Evolutionary conservation across 2,329 filamentous ascomycete genomes (phyloP).

Genomic region (Biscogniauxia marginata): DNA sequence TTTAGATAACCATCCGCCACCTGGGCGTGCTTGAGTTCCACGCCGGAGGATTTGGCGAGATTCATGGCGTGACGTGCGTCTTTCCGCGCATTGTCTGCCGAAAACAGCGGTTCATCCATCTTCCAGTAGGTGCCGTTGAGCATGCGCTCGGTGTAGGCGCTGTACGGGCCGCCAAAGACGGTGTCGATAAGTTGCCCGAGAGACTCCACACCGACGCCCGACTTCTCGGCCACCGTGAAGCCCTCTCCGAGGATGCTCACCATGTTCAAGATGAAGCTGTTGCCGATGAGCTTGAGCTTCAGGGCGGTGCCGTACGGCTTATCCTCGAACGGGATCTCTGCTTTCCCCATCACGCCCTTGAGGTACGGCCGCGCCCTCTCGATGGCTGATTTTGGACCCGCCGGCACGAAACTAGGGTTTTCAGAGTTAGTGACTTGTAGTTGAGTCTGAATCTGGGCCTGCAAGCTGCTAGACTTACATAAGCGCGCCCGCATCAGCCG

Average conservation of each 20-base stretch:
- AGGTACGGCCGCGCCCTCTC: constrained; percentile 64
- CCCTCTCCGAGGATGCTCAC: constrained; percentile 77
- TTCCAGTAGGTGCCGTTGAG: constrained; percentile 72
- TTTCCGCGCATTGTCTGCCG: constrained; percentile 78
- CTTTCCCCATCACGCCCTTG: constrained; percentile 64
- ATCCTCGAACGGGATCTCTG: constrained; percentile 47
- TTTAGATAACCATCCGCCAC: constrained; percentile 68
- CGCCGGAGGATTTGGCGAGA: constrained; percentile 63
- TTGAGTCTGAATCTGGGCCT: neutral
- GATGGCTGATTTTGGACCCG: constrained; percentile 55
- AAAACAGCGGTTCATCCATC: constrained; percentile 76
- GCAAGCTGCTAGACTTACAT: constrained; percentile 36
- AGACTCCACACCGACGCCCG: constrained; percentile 68
- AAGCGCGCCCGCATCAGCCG: constrained; percentile 62
- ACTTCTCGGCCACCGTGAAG: constrained; percentile 76
- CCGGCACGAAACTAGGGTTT: constrained; percentile 53
- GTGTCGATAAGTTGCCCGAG: constrained; percentile 70
- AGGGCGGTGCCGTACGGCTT: constrained; percentile 51
- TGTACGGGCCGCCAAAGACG: constrained; percentile 74
- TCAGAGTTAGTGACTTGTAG: neutral
- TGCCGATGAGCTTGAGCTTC: constrained; percentile 79
- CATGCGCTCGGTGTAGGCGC: constrained; percentile 75
- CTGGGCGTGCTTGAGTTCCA: constrained; percentile 63
- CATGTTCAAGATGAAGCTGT: constrained; percentile 83
- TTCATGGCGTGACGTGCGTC: constrained; percentile 73